A percentile compares a stretch with the other conserved stretches of the same genome.
Conservation (phyloP, 1,284 basidiomycete genomes). For the Waitea zeae region DNA sequence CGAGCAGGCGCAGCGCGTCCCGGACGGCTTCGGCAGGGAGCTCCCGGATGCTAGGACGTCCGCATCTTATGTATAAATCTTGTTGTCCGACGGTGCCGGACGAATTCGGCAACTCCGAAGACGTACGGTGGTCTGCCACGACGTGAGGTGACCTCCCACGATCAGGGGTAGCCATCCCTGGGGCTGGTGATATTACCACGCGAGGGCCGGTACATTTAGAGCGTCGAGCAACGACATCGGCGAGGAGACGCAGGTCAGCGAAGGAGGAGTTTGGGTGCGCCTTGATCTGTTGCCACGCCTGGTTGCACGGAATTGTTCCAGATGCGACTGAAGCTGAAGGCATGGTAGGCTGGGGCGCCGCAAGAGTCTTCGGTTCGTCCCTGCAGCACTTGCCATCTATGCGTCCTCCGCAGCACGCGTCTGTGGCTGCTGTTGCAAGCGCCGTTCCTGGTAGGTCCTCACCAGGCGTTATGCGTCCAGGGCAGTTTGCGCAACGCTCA, state of each 20-base stretch:
- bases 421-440: slow-evolving; percentile 5
- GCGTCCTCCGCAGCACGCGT: slow-evolving; percentile 7
- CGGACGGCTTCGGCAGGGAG: slow-evolving; percentile 65
- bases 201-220: slow-evolving; percentile 64
- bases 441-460: no score
- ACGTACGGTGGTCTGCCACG: neutral
- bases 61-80: slow-evolving; percentile 41
- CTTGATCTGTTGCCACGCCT: slow-evolving; percentile 78
- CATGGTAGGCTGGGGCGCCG: slow-evolving; percentile 9
- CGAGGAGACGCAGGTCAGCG: slow-evolving; percentile 64
- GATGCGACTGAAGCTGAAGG: slow-evolving; percentile 21
- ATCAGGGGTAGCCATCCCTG: slow-evolving; percentile 28
- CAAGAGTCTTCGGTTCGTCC: neutral
- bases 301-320: slow-evolving; percentile 66
- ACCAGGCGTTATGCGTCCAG: no score
- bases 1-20: slow-evolving; percentile 63
- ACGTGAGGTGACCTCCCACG: slow-evolving; percentile 16
- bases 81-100: slow-evolving; percentile 13
- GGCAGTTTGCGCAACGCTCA: slow-evolving; percentile 35
- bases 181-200: slow-evolving; percentile 45
- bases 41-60: slow-evolving; percentile 43
- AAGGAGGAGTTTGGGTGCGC: slow-evolving; percentile 78
- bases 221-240: slow-evolving; percentile 75
- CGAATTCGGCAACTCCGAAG: slow-evolving; percentile 13
- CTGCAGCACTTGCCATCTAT: slow-evolving; percentile 1